Conservation (phyloP, 176 grass and related monocot species). For the Saccharum spontaneum region DNA sequence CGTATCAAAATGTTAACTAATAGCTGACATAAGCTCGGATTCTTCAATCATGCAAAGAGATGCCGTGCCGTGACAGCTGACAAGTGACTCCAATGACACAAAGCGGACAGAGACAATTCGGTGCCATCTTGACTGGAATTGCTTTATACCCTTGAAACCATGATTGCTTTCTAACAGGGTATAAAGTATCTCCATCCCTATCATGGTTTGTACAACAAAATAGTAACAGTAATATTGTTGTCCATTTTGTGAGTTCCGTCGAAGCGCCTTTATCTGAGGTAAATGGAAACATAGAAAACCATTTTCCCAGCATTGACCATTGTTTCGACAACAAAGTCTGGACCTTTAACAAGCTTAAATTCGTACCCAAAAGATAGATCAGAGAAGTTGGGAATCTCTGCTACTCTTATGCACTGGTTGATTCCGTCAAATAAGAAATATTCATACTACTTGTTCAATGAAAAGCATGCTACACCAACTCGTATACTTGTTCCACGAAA, state of each 20-base stretch:
- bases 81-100: too few species aligned
- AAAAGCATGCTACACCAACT: slow-evolving; percentile 31
- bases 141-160: slow-evolving; percentile 9
- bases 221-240: not conserved
- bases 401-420: not conserved
- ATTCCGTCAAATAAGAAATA: slow-evolving; percentile 34
- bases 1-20: not conserved
- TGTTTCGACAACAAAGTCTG: not conserved
- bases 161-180: slow-evolving; percentile 7
- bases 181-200: not conserved
- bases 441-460: slow-evolving; percentile 26
- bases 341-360: too few species aligned
- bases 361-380: not conserved
- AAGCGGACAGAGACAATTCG: too few species aligned
- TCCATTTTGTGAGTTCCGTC: not conserved
- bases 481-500: slow-evolving; percentile 24
- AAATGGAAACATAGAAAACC: not conserved
- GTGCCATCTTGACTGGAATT: too few species aligned
- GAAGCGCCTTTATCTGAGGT: not conserved
- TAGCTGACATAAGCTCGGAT: not conserved
- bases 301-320: not conserved
- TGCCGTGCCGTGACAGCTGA: not conserved
- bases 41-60: slow-evolving; percentile 3
- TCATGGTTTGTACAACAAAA: slow-evolving; percentile 4
- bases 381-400: not conserved